Conservation (phyloP, 768 basidiomycete species). For the Cystobasidium tubakii region DNA sequence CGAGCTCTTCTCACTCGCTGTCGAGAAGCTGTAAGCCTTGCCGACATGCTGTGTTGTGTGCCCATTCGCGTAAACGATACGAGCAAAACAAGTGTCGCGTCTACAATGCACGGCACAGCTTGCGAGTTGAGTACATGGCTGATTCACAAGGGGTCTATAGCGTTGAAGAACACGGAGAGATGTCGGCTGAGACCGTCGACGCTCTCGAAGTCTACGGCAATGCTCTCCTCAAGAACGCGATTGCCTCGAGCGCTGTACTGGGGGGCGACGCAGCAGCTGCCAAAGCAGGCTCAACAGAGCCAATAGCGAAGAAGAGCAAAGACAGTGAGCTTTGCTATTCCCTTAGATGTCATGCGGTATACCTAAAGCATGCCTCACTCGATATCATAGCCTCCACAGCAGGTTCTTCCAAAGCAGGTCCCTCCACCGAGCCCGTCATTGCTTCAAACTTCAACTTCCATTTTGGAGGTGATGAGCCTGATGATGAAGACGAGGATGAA, state of each 20-base stretch:
- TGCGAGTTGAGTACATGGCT: background rate
- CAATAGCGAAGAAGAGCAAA: slow-evolving; percentile 27
- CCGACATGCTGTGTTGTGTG: slow-evolving; percentile 9
- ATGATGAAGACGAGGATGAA: slow-evolving; percentile 49
- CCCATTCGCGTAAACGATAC: background rate
- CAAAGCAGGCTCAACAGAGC: slow-evolving; percentile 46
- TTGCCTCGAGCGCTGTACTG: slow-evolving; percentile 75
- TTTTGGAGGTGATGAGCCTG: slow-evolving; percentile 74
- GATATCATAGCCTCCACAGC: slow-evolving; percentile 16
- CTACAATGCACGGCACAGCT: background rate
- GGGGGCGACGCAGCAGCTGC: slow-evolving; percentile 70
- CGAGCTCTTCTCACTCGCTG: slow-evolving; percentile 73
- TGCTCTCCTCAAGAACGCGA: slow-evolving; percentile 86
- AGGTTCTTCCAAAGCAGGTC: slow-evolving; percentile 6
- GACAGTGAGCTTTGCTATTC: background rate
- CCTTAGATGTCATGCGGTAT: background rate
- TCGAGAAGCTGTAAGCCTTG: slow-evolving; percentile 70
- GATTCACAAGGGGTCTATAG: slow-evolving; percentile 50
- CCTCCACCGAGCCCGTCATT: slow-evolving; percentile 39
- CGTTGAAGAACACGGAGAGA: slow-evolving; percentile 67
- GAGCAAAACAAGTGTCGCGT: background rate
- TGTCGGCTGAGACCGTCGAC: slow-evolving; percentile 77
- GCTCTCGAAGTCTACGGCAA: slow-evolving; percentile 86
- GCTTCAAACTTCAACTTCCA: slow-evolving; percentile 62
- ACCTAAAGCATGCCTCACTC: too few relatives aligned